Base-by-base conservation (phyloP, 371 early-diverging fungal genomes). In the Coemansia sp. region DNA sequence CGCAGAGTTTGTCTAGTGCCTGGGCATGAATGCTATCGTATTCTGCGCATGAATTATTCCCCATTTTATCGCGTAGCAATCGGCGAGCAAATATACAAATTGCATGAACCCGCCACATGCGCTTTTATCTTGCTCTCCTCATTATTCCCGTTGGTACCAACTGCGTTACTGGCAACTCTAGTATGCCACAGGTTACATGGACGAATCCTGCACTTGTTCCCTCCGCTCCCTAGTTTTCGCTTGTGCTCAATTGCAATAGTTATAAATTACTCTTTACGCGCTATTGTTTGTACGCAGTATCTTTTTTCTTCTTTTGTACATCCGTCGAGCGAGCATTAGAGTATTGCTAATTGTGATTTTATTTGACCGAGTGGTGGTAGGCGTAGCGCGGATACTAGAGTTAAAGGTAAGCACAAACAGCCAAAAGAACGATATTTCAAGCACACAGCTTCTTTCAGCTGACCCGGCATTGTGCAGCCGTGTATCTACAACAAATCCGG, bases 31-130 rank as follows among this genome's bases (percentile, higher is more conserved):
- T 56, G 56, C 56, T 16, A 56, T 5, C 34, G 16, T 18, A 31
- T 31, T 56, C 56, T 56, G 56, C 56, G 56, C 56, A 56, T 56
- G 34, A 56, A 48, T 26, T 26, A n/a, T 56, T 34, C 56, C 37
- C 34, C n/a, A 2, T 56, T 29, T 18, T 31, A n/a, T 18, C 21
- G n/a, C 34, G 48, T 31, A 16, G 6, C 29, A 56, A 31, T 18
- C 13, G 34, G 16, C 31, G 31, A 10, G 14, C 56, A 56, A 18
- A 10, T 4, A 16, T 8, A n/a, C 8, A 29, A 10, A 18, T 34
- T 56, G 56, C 56, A 56, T 56, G 56, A 56, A 56, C 26, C 29
- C 5, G 10, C 31, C 18, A 56, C 14, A 56, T 56, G 56, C 56
- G 34, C 45, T 45, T 45, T 29, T 54, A 24, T 13, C 14, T 29